Conservation (phyloP, 1,139 yeast species). For the Kodamaea arcana region DNA sequence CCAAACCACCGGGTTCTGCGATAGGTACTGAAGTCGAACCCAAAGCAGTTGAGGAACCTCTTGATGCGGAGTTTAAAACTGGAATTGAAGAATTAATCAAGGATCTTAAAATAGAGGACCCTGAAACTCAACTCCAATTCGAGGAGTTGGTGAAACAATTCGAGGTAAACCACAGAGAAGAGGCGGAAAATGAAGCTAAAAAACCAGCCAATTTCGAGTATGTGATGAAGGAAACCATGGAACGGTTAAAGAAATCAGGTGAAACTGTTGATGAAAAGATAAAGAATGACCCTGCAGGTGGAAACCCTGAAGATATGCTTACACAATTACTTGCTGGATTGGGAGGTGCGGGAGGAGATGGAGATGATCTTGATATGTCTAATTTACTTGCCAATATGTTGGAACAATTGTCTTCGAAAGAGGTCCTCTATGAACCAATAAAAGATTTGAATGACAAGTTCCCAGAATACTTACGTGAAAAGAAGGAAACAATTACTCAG, state of each 20-base stretch:
- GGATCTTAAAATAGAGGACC: conserved; percentile 54
- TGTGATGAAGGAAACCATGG: conserved; percentile 78
- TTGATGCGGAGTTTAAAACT: conserved; percentile 44
- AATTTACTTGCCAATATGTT: conserved; percentile 73
- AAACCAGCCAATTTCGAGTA: conserved; percentile 55
- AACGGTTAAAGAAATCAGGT: conserved; percentile 69
- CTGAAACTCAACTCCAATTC: conserved; percentile 56
- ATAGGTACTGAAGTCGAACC: conserved; percentile 14
- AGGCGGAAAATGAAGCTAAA: conserved; percentile 31
- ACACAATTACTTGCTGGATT: conserved; percentile 50
- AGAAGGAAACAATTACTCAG: conserved; percentile 40
- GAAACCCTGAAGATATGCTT: conserved; percentile 56
- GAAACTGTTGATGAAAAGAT: conserved; percentile 60
- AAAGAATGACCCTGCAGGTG: conserved; percentile 43
- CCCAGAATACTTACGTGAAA: conserved; percentile 56
- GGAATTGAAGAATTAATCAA: conserved; percentile 54
- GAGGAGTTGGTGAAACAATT: conserved; percentile 47
- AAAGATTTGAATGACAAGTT: conserved; percentile 72
- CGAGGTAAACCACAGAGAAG: conserved; percentile 33
- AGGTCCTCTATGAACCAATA: conserved; percentile 83
- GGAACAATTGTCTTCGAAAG: conserved; percentile 80
- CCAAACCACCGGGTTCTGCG: conserved; percentile 55
- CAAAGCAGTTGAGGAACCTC: conserved; percentile 18
- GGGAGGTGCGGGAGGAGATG: conserved; percentile 35
- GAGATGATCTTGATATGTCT: conserved; percentile 51